These are phyloP conservation scores for Lophiostoma macrostomum DNA, from an alignment of 495 filamentous ascomycete species.

Conservation along the genomic window DNA sequence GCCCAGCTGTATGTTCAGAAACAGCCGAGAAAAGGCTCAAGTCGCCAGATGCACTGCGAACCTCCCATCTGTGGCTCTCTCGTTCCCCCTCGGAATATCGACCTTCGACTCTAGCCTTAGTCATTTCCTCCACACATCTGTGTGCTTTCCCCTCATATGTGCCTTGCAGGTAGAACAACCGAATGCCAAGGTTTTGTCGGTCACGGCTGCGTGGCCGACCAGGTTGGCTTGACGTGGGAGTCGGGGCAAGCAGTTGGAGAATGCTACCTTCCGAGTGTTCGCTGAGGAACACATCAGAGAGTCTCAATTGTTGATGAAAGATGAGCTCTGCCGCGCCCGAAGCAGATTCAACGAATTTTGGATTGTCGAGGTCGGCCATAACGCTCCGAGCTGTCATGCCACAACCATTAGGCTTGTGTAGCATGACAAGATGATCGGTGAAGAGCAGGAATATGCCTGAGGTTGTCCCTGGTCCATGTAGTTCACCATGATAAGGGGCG, in stretches of 20 bases:
- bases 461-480: constrained; percentile 41
- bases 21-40: constrained; percentile 71
- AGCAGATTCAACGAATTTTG: constrained; percentile 46
- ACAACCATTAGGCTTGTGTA: constrained; percentile 62
- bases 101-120: constrained; percentile 80
- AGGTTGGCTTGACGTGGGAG: constrained; percentile 18
- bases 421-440: constrained; percentile 72
- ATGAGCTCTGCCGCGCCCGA: constrained; percentile 59
- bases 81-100: constrained; percentile 75
- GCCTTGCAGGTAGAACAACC: constrained; percentile 64
- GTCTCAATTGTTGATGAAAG: constrained; percentile 67
- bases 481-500: constrained; percentile 63
- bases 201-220: constrained; percentile 26
- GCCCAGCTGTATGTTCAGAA: constrained; percentile 62
- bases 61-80: constrained; percentile 74
- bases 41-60: constrained; percentile 61
- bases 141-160: constrained; percentile 75
- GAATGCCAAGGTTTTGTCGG: constrained; percentile 33
- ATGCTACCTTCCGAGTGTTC: constrained; percentile 71
- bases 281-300: constrained; percentile 70
- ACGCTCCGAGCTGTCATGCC: constrained; percentile 71
- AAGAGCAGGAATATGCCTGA: constrained; percentile 79
- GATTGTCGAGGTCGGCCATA: constrained; percentile 77
- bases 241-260: constrained; percentile 61
- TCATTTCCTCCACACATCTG: constrained; percentile 79